Base-by-base conservation (phyloP, 179 eudicot species). In the Actinidia arguta region DNA sequence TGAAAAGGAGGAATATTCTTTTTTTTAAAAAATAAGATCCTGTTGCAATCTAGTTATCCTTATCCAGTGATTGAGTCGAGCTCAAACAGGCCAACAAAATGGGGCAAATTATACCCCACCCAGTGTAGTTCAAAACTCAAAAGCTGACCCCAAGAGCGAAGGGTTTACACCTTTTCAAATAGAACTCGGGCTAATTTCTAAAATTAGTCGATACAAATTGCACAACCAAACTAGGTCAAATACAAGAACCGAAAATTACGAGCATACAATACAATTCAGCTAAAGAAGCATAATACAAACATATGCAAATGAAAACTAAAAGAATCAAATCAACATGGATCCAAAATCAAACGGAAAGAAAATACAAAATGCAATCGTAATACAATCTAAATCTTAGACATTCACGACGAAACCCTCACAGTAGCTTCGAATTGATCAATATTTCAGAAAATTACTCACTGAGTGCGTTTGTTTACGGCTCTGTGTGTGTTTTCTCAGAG, bases 1-100 rank as follows among this genome's bases (percentile, higher is more conserved):
- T 70, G 75, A 70, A 70, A 44, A 46, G 27, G 24, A 17, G 54
- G 14, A 70, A 70, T n/a, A n/a, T n/a, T n/a, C n/a, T n/a, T n/a
- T n/a, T n/a, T n/a, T n/a, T n/a, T n/a, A n/a, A n/a, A n/a, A n/a
- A n/a, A n/a, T n/a, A 13, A 16, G 54, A 20, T 16, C 54, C 9
- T 12, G 50, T 25, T 17, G 48, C 51, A 69, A 42, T 72, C 56
- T 47, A 47, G 27, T 47, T 48, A 72, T 27, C 75, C 55, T 4
- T n/a, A n/a, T n/a, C n/a, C n/a, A n/a, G 3, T 0, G 17, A 44
- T 44, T 44, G 52, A 31, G 6, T 24, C n/a, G n/a, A n/a, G 52
- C 52, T 50, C 24, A 22, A 46, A 71, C 20, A 8, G 22, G 36
- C 74, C 76, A 72, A 51, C 24, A n/a, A 72, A 22, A 25, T 48